A percentile compares a stretch with the other conserved stretches of the same genome.
These are phyloP conservation scores for Aeschynomene evenia DNA, from an alignment of 306 rosid genomes.

Conservation along the genomic window DNA sequence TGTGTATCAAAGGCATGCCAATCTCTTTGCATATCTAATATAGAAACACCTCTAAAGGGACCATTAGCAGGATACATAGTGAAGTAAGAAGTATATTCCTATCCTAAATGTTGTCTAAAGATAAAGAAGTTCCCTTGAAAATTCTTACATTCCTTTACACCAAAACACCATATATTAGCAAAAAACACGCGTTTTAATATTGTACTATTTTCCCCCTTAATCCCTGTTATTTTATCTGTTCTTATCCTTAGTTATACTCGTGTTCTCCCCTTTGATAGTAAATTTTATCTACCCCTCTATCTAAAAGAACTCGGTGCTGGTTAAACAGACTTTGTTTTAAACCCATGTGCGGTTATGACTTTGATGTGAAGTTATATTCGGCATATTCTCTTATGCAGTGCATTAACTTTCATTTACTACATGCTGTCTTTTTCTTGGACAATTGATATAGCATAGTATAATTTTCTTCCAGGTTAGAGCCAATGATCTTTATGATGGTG, in stretches of 20 bases:
- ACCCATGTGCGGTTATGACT: conserved; percentile 12
- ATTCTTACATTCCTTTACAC: background rate
- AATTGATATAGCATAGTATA: conserved; percentile 31
- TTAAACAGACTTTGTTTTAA: background rate
- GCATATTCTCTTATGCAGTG: conserved; percentile 18
- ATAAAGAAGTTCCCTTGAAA: background rate
- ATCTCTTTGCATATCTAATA: background rate
- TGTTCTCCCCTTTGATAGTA: background rate
- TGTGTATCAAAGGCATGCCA: background rate
- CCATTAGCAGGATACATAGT: background rate
- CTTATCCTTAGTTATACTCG: background rate
- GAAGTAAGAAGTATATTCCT: background rate
- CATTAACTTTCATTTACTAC: conserved; percentile 14
- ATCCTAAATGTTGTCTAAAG: background rate
- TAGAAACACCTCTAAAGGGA: background rate
- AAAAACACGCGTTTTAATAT: background rate
- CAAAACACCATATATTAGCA: background rate
- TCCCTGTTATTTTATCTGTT: conserved; percentile 13
- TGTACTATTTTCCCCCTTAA: background rate
- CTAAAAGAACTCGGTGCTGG: background rate
- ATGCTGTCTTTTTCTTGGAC: conserved; percentile 11
- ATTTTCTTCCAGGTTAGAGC: conserved; percentile 73
- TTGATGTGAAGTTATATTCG: conserved; percentile 5
- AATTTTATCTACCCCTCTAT: background rate
- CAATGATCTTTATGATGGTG: conserved; percentile 67